Conservation (phyloP, 73 alveolate species). For the Tetrahymena malaccensis region DNA sequence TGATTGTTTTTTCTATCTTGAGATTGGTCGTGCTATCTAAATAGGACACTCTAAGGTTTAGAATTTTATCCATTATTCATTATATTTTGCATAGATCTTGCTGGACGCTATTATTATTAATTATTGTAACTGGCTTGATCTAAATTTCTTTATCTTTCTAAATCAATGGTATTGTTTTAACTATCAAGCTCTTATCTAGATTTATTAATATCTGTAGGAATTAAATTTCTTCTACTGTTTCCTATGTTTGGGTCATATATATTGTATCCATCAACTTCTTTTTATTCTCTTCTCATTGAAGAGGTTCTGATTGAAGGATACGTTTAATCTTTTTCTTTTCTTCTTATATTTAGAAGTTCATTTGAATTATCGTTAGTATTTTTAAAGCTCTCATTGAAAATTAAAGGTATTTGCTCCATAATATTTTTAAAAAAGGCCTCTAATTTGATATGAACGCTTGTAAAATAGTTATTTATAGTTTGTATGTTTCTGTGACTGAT, state of each 20-base stretch:
- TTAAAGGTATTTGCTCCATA: background rate
- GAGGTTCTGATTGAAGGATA: background rate
- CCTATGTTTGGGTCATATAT: background rate
- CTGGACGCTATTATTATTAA: background rate
- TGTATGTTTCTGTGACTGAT: background rate
- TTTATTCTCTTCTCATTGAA: background rate
- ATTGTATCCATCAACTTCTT: background rate
- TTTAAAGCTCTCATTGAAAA: background rate
- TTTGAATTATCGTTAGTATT: background rate
- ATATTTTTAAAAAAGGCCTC: background rate
- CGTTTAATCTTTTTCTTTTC: background rate
- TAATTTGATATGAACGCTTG: background rate
- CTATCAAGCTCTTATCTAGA: background rate
- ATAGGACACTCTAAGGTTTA: background rate
- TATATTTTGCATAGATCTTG: background rate
- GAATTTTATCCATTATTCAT: background rate
- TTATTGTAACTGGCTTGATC: background rate
- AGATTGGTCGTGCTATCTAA: background rate
- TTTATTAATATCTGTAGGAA: background rate
- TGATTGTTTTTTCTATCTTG: background rate
- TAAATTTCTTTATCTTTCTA: background rate
- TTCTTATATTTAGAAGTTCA: background rate
- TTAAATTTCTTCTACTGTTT: background rate
- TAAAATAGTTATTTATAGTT: background rate
- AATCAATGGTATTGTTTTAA: background rate